A percentile compares a stretch with the other conserved stretches of the same genome.
These are phyloP conservation scores for Marasmius oreades DNA, from an alignment of 1,284 basidiomycete genomes.

Conservation along the genomic window DNA sequence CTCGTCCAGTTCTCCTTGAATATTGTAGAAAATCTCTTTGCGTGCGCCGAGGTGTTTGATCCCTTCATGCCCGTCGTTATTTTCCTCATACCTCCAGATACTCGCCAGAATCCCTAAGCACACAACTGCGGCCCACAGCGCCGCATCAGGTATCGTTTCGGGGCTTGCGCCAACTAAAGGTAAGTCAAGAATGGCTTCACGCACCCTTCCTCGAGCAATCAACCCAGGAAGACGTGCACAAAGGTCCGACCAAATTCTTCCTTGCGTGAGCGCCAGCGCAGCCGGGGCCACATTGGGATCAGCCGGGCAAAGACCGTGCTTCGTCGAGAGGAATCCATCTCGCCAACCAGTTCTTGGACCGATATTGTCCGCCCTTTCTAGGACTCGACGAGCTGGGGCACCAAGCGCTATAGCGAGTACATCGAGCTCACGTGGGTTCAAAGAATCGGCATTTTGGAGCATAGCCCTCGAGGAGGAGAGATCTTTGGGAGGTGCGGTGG, in stretches of 20 bases:
- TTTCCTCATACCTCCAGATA: conserved; percentile 13
- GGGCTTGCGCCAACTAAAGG: conserved; percentile 7
- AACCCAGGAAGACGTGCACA: conserved; percentile 11
- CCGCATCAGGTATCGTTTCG: conserved; percentile 9
- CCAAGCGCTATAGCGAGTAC: conserved; percentile 12
- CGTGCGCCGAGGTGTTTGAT: conserved; percentile 3
- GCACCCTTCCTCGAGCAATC: conserved; percentile 11
- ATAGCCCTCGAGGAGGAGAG: conserved; percentile 3
- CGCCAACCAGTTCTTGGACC: conserved; percentile 11
- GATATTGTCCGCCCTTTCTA: conserved; percentile 8
- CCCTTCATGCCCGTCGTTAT: conserved; percentile 13
- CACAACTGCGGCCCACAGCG: conserved; percentile 13
- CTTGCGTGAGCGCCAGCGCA: conserved; percentile 7
- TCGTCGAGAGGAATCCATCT: conserved; percentile 12
- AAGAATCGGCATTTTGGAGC: conserved; percentile 10
- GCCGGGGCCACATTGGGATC: conserved; percentile 12
- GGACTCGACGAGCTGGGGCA: conserved; percentile 9
- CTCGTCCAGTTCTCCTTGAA: conserved; percentile 12
- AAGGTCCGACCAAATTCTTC: conserved; percentile 11
- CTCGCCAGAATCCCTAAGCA: conserved; percentile 14
- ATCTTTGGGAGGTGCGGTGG: conserved; percentile 11
- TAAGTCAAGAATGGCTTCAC: conserved; percentile 11
- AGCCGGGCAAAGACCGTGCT: conserved; percentile 10
- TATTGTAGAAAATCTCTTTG: conserved; percentile 7
- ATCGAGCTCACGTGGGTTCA: conserved; percentile 12